Conservation (phyloP, 2,329 filamentous ascomycete genomes). For the Herpomyces periplanetae region DNA sequence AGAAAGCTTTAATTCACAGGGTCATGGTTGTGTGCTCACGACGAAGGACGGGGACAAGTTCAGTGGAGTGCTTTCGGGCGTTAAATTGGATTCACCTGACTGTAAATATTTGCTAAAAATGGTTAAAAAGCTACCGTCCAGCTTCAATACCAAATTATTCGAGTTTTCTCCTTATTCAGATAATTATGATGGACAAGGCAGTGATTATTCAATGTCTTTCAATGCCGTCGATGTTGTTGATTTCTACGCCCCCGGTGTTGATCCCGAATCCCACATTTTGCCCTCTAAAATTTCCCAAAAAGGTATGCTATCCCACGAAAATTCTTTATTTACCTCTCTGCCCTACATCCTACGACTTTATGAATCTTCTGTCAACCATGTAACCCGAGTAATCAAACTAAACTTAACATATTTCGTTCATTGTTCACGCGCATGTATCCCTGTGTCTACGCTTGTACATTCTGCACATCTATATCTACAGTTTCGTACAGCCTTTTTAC, state of each 20-base stretch:
- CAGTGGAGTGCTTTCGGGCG: constrained; percentile 18
- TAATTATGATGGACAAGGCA: constrained; percentile 11
- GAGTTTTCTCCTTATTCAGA: constrained; percentile 5
- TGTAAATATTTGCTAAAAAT: constrained; percentile 25
- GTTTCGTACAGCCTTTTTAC: too few relatives aligned
- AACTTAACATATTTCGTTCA: too few relatives aligned
- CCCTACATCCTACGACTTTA: too few relatives aligned
- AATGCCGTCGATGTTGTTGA: constrained; percentile 19
- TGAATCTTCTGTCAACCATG: too few relatives aligned
- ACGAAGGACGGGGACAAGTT: constrained; percentile 19
- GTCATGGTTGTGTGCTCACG: constrained; percentile 14
- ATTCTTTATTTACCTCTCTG: too few relatives aligned
- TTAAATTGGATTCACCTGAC: constrained; percentile 13
- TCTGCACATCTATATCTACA: too few relatives aligned
- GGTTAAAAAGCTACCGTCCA: constrained; percentile 17
- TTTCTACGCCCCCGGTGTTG: constrained; percentile 14
- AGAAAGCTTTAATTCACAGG: too few relatives aligned
- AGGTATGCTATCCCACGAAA: constrained; percentile 8
- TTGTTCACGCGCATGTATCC: too few relatives aligned
- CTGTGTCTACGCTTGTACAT: too few relatives aligned
- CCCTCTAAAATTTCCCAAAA: constrained; percentile 15
- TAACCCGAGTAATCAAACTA: too few relatives aligned
- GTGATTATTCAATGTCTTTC: constrained; percentile 16
- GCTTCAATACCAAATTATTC: too few relatives aligned
- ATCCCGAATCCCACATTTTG: too few relatives aligned